phyloP scores from a whole-genome alignment of 2,329 filamentous ascomycete genomes.

The Pseudocercospora fuligena region DNA sequence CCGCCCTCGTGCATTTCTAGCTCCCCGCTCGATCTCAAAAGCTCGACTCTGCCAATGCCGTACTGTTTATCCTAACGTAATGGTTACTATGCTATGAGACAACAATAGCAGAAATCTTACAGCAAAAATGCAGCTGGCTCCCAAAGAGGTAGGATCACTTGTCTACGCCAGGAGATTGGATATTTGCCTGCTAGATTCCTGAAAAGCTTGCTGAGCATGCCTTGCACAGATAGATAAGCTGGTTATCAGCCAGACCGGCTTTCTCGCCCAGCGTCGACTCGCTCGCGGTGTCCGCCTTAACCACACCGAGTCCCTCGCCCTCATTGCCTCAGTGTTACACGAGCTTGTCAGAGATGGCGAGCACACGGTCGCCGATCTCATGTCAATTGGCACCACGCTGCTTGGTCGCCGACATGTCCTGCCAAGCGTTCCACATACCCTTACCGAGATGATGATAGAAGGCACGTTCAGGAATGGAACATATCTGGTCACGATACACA shows the following conservation, averaged over 20 bases:
- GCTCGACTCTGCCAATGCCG: constrained; percentile 11
- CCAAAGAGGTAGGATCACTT: constrained; percentile 39
- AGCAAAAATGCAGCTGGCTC: constrained; percentile 43
- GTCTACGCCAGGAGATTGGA: background rate
- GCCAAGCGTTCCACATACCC: constrained; percentile 76
- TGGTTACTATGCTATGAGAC: constrained; percentile 15
- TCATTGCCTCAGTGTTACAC: constrained; percentile 87
- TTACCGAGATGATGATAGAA: constrained; percentile 88
- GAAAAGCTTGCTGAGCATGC: constrained; percentile 1
- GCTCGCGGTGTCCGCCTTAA: constrained; percentile 88
- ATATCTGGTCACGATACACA: constrained; percentile 91
- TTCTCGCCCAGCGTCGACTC: constrained; percentile 83
- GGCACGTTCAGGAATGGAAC: constrained; percentile 90
- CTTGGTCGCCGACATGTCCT: constrained; percentile 90
- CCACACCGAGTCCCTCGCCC: constrained; percentile 81
- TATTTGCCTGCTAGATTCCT: background rate
- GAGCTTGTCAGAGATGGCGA: constrained; percentile 97
- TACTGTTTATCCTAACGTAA: constrained; percentile 20
- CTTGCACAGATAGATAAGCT: constrained; percentile 87
- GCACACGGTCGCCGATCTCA: constrained; percentile 89
- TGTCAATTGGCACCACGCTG: constrained; percentile 88
- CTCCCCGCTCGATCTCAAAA: background rate
- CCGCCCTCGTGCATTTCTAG: background rate
- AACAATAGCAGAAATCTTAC: background rate
- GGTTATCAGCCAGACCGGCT: constrained; percentile 84